A percentile compares a stretch with the other conserved stretches of the same genome.
These are phyloP conservation scores for Rhodomyrtus psidioides DNA, from an alignment of 441 rosid species.

Conservation along the genomic window DNA sequence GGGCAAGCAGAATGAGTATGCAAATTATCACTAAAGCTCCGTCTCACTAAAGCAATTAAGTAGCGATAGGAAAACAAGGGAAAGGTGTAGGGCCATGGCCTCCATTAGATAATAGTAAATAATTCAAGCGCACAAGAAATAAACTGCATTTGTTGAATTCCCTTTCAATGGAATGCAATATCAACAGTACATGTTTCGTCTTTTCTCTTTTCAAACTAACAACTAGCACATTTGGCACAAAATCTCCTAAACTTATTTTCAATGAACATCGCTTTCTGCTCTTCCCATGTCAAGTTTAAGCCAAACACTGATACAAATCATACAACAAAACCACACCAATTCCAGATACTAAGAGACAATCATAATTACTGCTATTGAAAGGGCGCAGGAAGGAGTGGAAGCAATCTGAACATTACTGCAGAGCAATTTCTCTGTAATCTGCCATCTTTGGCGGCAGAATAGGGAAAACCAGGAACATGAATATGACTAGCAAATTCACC, in stretches of 20 bases:
- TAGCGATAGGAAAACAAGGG: background rate
- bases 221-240: background rate
- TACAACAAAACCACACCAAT: background rate
- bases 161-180: background rate
- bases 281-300: background rate
- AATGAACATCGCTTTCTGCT: background rate
- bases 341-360: background rate
- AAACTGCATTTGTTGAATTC: background rate
- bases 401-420: background rate
- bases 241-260: background rate
- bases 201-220: background rate
- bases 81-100: background rate
- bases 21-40: background rate
- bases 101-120: background rate
- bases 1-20: background rate
- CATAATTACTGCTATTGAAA: background rate
- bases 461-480: background rate
- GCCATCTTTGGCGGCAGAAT: background rate
- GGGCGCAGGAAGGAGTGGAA: background rate
- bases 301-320: background rate
- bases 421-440: background rate
- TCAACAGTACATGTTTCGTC: background rate
- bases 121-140: background rate
- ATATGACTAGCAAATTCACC: background rate
- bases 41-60: background rate